Evolutionary conservation across 768 basidiomycete species (phyloP), one percentile per base, ranked within the genome.

Genomic region (Calocybe cyanea): DNA sequence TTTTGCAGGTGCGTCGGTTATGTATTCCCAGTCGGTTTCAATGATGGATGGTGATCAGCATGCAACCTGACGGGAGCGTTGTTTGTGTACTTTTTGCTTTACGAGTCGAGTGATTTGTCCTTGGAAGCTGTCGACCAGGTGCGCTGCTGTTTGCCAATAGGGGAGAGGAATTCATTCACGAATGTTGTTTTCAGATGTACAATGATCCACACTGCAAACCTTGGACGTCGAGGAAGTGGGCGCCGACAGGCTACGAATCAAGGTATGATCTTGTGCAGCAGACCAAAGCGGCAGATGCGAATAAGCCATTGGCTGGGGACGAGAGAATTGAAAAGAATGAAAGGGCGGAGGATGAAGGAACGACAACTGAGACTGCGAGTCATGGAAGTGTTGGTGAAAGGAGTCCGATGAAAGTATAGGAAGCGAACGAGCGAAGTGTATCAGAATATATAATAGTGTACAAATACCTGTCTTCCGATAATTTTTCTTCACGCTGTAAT

Each of bases 51-150:
- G 17, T 42, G 32, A n/a, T 32, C 24, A 69, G 75, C 75, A 21
- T 83, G 80, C 57, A 83, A 83, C 57, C 67, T 83, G n/a, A 62
- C 63, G 21, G 79, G 75, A 28, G 79, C 80, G 1, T 58, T 75
- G 36, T 65, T 85, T 48, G 83, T 85, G 15, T 87, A 68, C 60
- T 71, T 86, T 58, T 87, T 86, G 80, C 71, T 89, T 1, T 88
- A 88, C 67, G 86, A 88, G 59, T 78, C 78, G 7, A 75, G 79
- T 5, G 76, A 80, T 49, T 68, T 88, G 30, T 76, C 78, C 2
- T 70, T 89, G 14, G 87, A 89, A 65, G 70, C 63, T 48, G 81
- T 87, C 35, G 76, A 85, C 55, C 63, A 65, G 56, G 75, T 78
- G 54, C 44, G 71, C 14, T 35, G 34, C 41, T 32, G 30, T 43